Base-by-base conservation (phyloP, 2,329 filamentous ascomycete genomes). In the Pezicula carpinea region DNA sequence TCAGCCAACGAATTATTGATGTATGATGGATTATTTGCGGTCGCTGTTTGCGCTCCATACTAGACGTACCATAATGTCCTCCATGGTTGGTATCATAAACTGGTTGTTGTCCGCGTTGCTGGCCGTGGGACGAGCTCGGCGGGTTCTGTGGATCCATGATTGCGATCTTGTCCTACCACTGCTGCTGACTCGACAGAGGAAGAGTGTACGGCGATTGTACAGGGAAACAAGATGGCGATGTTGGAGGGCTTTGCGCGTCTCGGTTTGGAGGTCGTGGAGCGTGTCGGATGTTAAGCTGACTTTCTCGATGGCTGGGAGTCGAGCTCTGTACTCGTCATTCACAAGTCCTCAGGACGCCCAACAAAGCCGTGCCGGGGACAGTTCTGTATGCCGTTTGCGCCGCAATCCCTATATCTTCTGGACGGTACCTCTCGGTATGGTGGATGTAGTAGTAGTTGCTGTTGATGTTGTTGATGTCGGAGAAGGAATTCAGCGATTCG, bases 81-180 rank as follows among this genome's bases (percentile, higher is more conserved):
- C 85, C 86, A 63, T 86, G 82, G 57, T 72, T 76, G 43, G 80
- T 80, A 67, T 90, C 85, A 66, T 90, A 90, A n/a, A 79, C 76
- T 14, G 81, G 81, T 60, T 79, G 75, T 54, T 80, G 61, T 49
- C 59, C 59, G 32, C 55, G 77, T 59, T 71, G 74, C 62, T 83
- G 80, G 42, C 68, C 62, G 61, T 80, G 78, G 52, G 76, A 70
- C 50, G 79, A 67, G 49, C 71, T 69, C 52, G 75, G 69, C 44
- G 76, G 71, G 54, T 75, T 69, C 60, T 76, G 69, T 39, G 68
- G 69, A 57, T 83, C 79, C 79, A 83, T 83, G 57, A 51, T 66
- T 56, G 33, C 35, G 14, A 18, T 13, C 29, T 35, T 18, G n/a
- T 29, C 26, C 26, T 29, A 29, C 26, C 5, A 29, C 26, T 29